Base-by-base conservation (phyloP, 495 filamentous ascomycete genomes). In the Aspergillus saccharolyticus region DNA sequence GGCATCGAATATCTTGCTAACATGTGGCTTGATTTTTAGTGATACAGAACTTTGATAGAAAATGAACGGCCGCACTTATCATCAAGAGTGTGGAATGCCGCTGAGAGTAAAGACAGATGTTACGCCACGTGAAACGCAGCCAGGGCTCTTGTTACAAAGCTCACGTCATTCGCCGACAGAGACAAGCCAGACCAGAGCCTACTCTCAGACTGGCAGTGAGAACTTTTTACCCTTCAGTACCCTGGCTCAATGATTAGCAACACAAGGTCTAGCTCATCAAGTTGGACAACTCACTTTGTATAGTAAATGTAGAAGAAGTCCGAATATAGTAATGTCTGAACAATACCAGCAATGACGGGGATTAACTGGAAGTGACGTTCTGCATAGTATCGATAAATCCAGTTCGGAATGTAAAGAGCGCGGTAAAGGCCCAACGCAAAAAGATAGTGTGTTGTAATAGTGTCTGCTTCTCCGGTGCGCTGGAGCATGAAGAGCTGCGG, bases 301-400 rank as follows among this genome's bases (percentile, higher is more conserved):
- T 96, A 98, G 74, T 98, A 98, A 60, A 98, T 96, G 80, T 90
- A 98, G 80, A 98, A 98, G 78, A 98, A 98, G 75, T 98, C 94
- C 53, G 90, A 96, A 74, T 98, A 98, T 52, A 97, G 79, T 24
- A 97, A 71, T 18, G 94, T 97, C 79, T 98, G 94, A 57, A 96
- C 77, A 25, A 96, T 81, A 10, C 94, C 94, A 9, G 94, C 94
- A 42, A 91, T 57, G 44, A 95, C 85, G 2, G 92, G 85, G 63
- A 96, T 91, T 49, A 82, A 82, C 70, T 97, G 91, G 56, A 86
- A 83, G 74, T 86, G 83, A 28, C 76, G 75, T 70, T 94, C 90
- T 44, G 81, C 76, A 60, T 88, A 78, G 71, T 95, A 97, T 22
- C 94, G 82, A 66, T 86, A 97, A 55, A 97, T 83, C 94, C 94